Evolutionary conservation across 129 eudicot genomes (phyloP), one percentile per base, ranked within the genome.

Genomic region (Helichrysum umbraculigerum): DNA sequence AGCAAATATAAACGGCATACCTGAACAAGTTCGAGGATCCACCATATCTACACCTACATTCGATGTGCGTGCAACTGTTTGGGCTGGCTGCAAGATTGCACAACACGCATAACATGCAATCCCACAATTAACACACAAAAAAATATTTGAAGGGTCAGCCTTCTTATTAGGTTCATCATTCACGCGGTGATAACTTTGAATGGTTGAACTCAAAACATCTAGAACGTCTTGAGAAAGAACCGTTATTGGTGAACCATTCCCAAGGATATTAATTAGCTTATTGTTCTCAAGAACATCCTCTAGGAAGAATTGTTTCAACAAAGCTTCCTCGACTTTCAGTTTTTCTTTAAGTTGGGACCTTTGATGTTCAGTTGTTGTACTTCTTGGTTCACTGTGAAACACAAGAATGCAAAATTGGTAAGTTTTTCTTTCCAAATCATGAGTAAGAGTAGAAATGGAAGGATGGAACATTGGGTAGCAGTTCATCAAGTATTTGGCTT

Each of bases 61-160:
- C 62, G 52, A 79, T 44, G 83, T 51, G 19, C 57, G 72, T 41
- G 84, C 87, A 71, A 97, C 86, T 68, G 81, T 85, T 69, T 91
- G 91, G 32, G 84, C 85, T 7, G 97, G 98, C 75, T 79, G 91
- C 75, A 94, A 76, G 68, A 94, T 87, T 30, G 97, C 97, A 65
- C 87, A 96, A 76, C 97, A 88, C 4, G 96, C 86, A 78, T 87
- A 91, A 73, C 96, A 87, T 82, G 89, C 77, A 81, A 94, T 89
- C 75, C 98, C 98, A 76, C 98, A 94, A 47, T 92, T 87, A 66
- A 89, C 96, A 73, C 98, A 94, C 5, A 97, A 94, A 77, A 94
- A 94, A 42, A 91, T 85, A 62, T 93, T 90, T 7, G 42, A 37
- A n/a, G 83, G 83, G 7, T 86, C 86, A 0, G 88, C 83, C 44